Conservation (phyloP, 768 basidiomycete genomes). For the Lactarius hatsudake region DNA sequence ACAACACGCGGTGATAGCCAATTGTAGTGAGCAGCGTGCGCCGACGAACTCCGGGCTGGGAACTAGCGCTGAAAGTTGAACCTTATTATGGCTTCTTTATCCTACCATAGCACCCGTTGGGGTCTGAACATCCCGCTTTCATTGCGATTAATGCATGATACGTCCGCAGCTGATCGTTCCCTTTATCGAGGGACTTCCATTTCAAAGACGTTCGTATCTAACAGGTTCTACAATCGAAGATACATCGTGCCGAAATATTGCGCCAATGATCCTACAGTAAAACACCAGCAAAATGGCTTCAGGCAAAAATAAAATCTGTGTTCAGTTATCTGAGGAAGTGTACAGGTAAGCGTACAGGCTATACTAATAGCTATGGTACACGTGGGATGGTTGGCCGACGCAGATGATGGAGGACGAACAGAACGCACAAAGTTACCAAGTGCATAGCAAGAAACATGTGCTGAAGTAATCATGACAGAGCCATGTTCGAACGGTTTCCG, state of each 20-base stretch:
- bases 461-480: background rate
- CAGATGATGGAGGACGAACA: background rate
- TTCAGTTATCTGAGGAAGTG: background rate
- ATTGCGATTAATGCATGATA: background rate
- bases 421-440: background rate
- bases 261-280: background rate
- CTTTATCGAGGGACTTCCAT: background rate
- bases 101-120: background rate
- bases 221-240: background rate
- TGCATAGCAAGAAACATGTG: background rate
- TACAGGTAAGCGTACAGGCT: background rate
- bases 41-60: background rate
- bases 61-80: background rate
- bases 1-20: background rate
- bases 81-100: background rate
- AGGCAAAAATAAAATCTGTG: background rate
- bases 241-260: background rate
- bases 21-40: background rate
- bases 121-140: background rate
- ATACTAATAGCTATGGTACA: background rate
- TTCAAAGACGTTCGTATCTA: background rate
- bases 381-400: background rate
- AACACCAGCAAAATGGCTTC: background rate
- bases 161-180: background rate
- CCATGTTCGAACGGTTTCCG: too few species aligned